Conservation (phyloP, 2,329 filamentous ascomycete genomes). For the Aspergillus sp. region DNA sequence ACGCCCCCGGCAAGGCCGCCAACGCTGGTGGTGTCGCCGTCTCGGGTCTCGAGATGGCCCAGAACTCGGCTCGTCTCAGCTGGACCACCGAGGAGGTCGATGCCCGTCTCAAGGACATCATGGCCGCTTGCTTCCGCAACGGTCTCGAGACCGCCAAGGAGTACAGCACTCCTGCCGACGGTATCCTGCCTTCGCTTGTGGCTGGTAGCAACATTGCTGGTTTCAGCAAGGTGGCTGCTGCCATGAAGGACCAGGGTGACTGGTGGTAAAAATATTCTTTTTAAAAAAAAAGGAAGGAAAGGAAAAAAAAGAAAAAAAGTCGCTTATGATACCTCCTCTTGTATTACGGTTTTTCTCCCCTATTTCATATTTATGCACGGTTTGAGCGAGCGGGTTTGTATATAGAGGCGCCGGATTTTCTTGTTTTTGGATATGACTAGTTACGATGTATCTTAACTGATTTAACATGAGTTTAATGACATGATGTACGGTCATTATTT, state of each 20-base stretch:
- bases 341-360: slow-evolving; percentile 11
- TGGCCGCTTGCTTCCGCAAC: slow-evolving; percentile 88
- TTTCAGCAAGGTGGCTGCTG: slow-evolving; percentile 88
- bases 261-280: slow-evolving; percentile 55
- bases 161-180: slow-evolving; percentile 70
- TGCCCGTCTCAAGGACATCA: slow-evolving; percentile 81
- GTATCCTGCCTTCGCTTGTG: slow-evolving; percentile 80
- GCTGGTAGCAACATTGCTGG: slow-evolving; percentile 96
- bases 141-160: slow-evolving; percentile 82
- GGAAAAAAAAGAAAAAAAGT: too few species aligned
- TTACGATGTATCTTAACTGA: too few species aligned
- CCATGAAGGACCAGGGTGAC: slow-evolving; percentile 95
- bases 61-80: slow-evolving; percentile 79
- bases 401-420: slow-evolving; percentile 25
- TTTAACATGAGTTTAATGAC: slow-evolving; percentile 5
- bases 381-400: slow-evolving; percentile 15
- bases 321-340: slow-evolving; percentile 2
- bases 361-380: slow-evolving; percentile 14
- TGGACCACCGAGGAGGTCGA: slow-evolving; percentile 92
- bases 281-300: not conserved
- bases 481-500: not conserved
- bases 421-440: too few species aligned
- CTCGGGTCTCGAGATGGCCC: slow-evolving; percentile 96
- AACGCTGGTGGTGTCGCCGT: slow-evolving; percentile 97
- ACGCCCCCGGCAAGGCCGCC: slow-evolving; percentile 92